These are phyloP conservation scores for Nannochloropsis oceanica DNA, from an alignment of 108 stramenopile genomes.

Conservation along the genomic window DNA sequence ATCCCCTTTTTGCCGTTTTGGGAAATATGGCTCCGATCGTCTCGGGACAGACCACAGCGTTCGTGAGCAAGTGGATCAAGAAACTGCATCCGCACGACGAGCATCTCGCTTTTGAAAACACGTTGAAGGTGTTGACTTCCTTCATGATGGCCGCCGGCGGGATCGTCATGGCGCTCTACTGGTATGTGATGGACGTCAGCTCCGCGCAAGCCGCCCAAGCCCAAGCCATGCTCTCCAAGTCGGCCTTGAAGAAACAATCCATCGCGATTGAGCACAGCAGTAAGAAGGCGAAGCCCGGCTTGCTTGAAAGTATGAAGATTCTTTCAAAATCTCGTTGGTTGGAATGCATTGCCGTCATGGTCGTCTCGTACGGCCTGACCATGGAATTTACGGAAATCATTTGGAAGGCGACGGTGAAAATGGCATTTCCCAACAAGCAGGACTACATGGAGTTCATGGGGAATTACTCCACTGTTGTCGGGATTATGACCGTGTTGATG, in stretches of 20 bases:
- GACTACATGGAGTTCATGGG: conserved; percentile 96
- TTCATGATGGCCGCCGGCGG: conserved; percentile 66
- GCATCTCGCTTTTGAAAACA: conserved; percentile 58
- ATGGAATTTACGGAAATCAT: conserved; percentile 96
- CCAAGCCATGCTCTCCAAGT: not conserved
- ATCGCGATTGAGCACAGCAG: conserved; percentile 40
- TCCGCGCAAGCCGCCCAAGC: not conserved
- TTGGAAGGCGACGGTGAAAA: conserved; percentile 59
- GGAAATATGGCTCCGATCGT: conserved; percentile 88
- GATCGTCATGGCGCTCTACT: conserved; percentile 55
- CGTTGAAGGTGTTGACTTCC: conserved; percentile 63
- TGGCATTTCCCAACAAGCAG: conserved; percentile 69
- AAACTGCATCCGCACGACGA: conserved; percentile 58
- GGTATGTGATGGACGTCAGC: conserved; percentile 46
- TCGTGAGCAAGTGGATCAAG: conserved; percentile 58
- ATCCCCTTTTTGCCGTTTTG: conserved; percentile 85
- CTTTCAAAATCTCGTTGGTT: conserved; percentile 72
- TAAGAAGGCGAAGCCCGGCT: conserved; percentile 55
- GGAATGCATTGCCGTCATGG: conserved; percentile 62
- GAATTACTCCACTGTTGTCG: conserved; percentile 78
- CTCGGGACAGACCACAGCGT: conserved; percentile 77
- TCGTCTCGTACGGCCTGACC: conserved; percentile 87
- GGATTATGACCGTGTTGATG: conserved; percentile 75
- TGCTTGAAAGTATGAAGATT: conserved; percentile 74
- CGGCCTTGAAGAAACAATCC: conserved; percentile 14